These are phyloP conservation scores for Salvia miltiorrhiza DNA, from an alignment of 257 asterid species.

Conservation along the genomic window DNA sequence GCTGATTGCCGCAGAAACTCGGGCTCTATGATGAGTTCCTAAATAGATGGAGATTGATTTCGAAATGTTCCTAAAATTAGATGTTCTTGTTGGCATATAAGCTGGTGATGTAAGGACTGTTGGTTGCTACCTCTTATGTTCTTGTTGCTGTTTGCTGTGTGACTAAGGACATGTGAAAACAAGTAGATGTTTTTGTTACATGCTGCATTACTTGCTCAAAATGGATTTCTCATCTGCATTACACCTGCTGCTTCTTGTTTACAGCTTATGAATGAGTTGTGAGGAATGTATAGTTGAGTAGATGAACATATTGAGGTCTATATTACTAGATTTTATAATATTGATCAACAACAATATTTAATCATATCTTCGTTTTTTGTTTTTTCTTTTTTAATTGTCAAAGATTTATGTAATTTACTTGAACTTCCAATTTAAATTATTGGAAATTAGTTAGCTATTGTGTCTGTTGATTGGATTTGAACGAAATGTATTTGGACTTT, in stretches of 20 bases:
- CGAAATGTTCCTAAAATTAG: background rate
- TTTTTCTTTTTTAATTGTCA: too few species aligned
- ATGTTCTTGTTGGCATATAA: background rate
- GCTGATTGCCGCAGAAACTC: conserved; percentile 71
- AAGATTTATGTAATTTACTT: too few species aligned
- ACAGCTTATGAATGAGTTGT: background rate
- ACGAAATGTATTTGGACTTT: too few species aligned
- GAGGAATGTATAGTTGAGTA: too few species aligned
- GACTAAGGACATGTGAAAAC: background rate
- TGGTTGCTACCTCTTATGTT: background rate
- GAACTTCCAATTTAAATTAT: too few species aligned
- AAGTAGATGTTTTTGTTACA: background rate
- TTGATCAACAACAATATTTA: too few species aligned
- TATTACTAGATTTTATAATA: too few species aligned
- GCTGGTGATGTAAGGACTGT: background rate
- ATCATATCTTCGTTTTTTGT: too few species aligned
- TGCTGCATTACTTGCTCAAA: background rate
- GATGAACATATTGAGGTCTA: too few species aligned
- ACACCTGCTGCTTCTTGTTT: background rate
- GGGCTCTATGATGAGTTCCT: conserved; percentile 50
- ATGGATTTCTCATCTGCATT: background rate
- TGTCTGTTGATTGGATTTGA: too few species aligned
- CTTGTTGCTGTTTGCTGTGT: background rate
- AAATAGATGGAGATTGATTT: background rate
- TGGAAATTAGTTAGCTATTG: too few species aligned